Percentiles rank a stretch among this genome's conserved stretches.
Evolutionary conservation across 352 stramenopile species (phyloP).

Genomic region (Pythium rishiriense): DNA sequence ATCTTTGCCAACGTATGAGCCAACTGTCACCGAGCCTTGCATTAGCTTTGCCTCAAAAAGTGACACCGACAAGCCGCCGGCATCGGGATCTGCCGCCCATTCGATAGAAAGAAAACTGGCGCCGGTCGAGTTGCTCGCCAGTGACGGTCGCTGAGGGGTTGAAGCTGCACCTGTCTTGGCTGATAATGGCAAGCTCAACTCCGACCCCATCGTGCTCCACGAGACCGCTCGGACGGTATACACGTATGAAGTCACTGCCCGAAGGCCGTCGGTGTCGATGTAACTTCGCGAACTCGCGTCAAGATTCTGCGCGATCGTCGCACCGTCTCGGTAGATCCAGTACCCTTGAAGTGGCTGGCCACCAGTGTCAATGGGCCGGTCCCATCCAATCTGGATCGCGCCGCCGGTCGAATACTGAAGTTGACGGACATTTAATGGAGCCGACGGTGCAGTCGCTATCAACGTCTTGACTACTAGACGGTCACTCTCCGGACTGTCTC

Average conservation of each 20-base stretch:
- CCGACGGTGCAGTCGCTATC: constrained; percentile 44
- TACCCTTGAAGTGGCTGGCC: constrained; percentile 48
- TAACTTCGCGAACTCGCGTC: constrained; percentile 27
- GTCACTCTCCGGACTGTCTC: constrained; percentile 38
- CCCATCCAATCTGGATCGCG: constrained; percentile 58
- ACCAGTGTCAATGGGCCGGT: constrained; percentile 51
- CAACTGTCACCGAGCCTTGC: constrained; percentile 19
- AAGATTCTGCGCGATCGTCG: constrained; percentile 28
- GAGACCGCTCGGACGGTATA: constrained; percentile 51
- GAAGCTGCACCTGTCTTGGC: constrained; percentile 41
- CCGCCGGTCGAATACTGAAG: constrained; percentile 48
- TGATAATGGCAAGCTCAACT: constrained; percentile 35
- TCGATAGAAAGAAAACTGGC: constrained; percentile 41
- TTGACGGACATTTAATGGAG: constrained; percentile 44
- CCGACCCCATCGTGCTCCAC: constrained; percentile 37
- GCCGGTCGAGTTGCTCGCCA: constrained; percentile 15
- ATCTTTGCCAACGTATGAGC: constrained; percentile 21
- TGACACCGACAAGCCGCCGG: constrained; percentile 39
- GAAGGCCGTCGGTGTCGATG: constrained; percentile 37
- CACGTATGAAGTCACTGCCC: constrained; percentile 41
- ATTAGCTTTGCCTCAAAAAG: constrained; percentile 42
- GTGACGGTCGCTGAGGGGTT: constrained; percentile 29
- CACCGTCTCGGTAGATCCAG: constrained; percentile 54
- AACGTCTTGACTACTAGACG: constrained; percentile 37
- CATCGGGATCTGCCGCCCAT: constrained; percentile 46